Evolutionary conservation across 306 rosid genomes (phyloP).

Genomic region (Lathyrus oleraceus): DNA sequence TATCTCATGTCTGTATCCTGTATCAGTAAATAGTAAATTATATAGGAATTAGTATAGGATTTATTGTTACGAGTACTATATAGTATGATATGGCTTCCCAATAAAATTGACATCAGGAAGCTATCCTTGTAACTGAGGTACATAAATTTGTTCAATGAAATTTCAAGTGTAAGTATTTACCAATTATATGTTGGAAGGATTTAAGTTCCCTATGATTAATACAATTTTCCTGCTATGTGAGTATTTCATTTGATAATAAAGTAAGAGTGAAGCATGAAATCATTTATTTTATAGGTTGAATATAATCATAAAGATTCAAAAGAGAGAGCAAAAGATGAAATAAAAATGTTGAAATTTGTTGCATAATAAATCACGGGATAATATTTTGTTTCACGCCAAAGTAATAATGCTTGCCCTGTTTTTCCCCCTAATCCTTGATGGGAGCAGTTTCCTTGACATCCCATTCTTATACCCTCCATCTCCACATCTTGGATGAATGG

Average conservation of each 20-base stretch:
- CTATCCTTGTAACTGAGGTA: constrained; percentile 30
- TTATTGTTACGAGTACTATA: constrained; percentile 32
- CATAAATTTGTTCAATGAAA: constrained; percentile 30
- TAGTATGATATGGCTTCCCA: constrained; percentile 36
- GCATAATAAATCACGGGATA: neutral
- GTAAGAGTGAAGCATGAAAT: neutral
- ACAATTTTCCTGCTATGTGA: neutral
- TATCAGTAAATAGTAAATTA: constrained; percentile 31
- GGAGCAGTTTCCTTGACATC: too few species aligned
- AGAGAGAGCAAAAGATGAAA: neutral
- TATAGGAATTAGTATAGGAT: constrained; percentile 29
- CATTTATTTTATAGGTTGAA: neutral
- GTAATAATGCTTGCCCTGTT: neutral
- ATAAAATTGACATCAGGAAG: constrained; percentile 25
- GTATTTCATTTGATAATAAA: neutral
- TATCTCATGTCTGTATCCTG: neutral
- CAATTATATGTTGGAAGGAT: constrained; percentile 19
- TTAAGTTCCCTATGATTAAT: constrained; percentile 9
- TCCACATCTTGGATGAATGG: too few species aligned
- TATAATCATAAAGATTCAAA: neutral
- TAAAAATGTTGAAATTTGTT: neutral
- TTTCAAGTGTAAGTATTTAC: constrained; percentile 33
- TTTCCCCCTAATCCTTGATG: neutral
- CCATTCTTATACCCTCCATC: too few species aligned
- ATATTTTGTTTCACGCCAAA: neutral